Evolutionary conservation across 306 rosid genomes (phyloP), one percentile per base, ranked within the genome.

Genomic region (Coriaria nepalensis): DNA sequence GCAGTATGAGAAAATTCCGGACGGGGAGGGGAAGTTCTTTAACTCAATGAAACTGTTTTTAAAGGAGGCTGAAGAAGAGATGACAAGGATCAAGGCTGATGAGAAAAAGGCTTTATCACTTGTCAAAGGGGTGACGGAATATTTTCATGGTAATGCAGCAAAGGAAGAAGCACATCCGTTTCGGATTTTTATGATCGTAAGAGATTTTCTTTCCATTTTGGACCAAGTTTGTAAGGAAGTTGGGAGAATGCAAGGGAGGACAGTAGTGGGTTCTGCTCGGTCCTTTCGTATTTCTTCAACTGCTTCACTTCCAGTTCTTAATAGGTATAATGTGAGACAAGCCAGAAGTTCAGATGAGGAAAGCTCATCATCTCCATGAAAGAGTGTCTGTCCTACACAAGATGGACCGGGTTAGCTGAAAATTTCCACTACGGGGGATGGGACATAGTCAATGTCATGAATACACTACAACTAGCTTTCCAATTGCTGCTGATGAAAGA

Each of bases 211-310:
- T 4, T 77, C 70, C 60, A 61, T 71, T 33, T 50, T 90, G 67
- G 98, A 90, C 61, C 77, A 77, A 45, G 98, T 90, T 49, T 90
- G 98, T 94, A 90, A 79, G 61, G 98, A 90, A 73, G 98, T 90
- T 15, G 92, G 90, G 65, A 74, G 60, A 43, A 67, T 84, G 92
- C 95, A 85, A 58, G 95, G 84, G n/a, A 73, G 78, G 63, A 59
- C 81, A 37, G 65, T 79, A 57, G 70, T 79, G 11, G 97, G 98
- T 41, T 77, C 98, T 38, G 78, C 94, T 36, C 71, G 94, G 61
- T 90, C 98, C 41, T 90, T 90, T 54, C 73, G 94, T 41, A 85
- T 90, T 62, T 63, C 94, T 5, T 47, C 83, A 10, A 81, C 62
- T 56, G 87, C 87, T 59, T 71, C 95, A 32, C 69, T 85, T 56